Evolutionary conservation across 2,329 filamentous ascomycete genomes (phyloP).

Genomic region (Chrysosphaeria jannelii): DNA sequence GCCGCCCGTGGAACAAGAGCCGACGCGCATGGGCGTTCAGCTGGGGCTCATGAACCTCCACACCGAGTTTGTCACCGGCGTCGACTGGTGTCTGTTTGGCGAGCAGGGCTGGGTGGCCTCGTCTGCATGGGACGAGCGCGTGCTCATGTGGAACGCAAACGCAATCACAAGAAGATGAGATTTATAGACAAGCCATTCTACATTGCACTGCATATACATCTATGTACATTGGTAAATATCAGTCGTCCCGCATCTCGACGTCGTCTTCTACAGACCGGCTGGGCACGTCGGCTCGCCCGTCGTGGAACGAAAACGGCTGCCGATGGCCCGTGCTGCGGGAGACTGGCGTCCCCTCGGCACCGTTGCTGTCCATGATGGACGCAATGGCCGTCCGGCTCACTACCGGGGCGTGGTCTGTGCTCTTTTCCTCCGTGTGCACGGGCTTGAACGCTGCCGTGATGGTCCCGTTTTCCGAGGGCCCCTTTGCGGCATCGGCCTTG

Average conservation of each 20-base stretch:
- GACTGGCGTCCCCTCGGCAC: conserved; percentile 2
- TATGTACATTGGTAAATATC: too few species aligned
- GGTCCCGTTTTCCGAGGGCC: too few species aligned
- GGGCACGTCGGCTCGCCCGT: conserved; percentile 1
- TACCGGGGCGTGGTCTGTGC: not conserved
- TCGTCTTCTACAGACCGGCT: not conserved
- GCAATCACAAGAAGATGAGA: conserved; percentile 11
- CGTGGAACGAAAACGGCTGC: conserved; percentile 3
- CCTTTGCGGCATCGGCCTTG: not conserved
- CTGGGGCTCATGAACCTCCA: conserved; percentile 73
- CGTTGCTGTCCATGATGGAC: not conserved
- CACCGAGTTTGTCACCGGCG: conserved; percentile 84
- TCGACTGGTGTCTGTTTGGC: conserved; percentile 95
- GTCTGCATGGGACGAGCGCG: conserved; percentile 74
- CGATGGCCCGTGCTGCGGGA: conserved; percentile 1
- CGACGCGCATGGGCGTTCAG: conserved; percentile 28
- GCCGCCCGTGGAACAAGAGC: conserved; percentile 6
- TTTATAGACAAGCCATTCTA: too few species aligned
- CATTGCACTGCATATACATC: too few species aligned
- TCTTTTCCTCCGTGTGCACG: not conserved
- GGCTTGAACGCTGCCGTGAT: not conserved
- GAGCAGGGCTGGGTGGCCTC: conserved; percentile 87
- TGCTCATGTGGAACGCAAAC: conserved; percentile 75
- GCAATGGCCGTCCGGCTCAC: not conserved
- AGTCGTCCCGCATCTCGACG: conserved; percentile 1